A percentile compares a stretch with the other conserved stretches of the same genome.
Evolutionary conservation across 306 rosid species (phyloP).

Genomic region (Cucumis sativus): Cucumber_9930_V3 NC_026660.2:22736501-22737000

Average conservation of each 20-base stretch:
- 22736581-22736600: too few relatives aligned
- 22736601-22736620: too few relatives aligned
- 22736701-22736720: neutral
- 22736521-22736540: too few relatives aligned
- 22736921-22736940: constrained; percentile 1
- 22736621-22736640: too few relatives aligned
- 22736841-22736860: constrained; percentile 20
- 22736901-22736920: constrained; percentile 11
- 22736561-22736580: too few relatives aligned
- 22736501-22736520: too few relatives aligned
- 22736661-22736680: neutral
- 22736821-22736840: constrained; percentile 5
- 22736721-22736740: neutral
- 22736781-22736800: neutral
- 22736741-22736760: neutral
- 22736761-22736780: neutral
- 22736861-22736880: constrained; percentile 24
- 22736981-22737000: constrained; percentile 10
- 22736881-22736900: constrained; percentile 55
- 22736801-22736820: neutral
- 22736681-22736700: neutral
- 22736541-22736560: too few relatives aligned
- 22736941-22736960: neutral
- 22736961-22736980: constrained; percentile 13
- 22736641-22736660: too few relatives aligned